Conservation (phyloP, 495 filamentous ascomycete genomes). For the Parathielavia appendiculata region DNA sequence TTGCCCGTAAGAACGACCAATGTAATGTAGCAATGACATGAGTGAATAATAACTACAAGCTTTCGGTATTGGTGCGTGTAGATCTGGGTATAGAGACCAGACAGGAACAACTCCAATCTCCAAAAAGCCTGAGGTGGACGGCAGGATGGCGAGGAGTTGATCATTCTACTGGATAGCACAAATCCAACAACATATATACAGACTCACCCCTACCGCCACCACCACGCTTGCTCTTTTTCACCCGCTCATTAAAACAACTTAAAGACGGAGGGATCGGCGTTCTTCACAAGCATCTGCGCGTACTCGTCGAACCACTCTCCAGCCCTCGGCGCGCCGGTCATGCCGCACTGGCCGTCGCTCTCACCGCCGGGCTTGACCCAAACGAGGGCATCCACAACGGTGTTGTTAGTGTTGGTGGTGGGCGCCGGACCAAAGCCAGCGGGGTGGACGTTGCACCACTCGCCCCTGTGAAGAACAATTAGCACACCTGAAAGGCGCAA, state of each 20-base stretch:
- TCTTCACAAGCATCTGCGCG: conserved; percentile 59
- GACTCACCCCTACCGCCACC: too few species aligned
- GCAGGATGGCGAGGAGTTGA: too few species aligned
- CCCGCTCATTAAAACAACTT: conserved; percentile 7
- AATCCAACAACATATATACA: too few species aligned
- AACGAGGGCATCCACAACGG: conserved; percentile 64
- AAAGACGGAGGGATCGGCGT: conserved; percentile 48
- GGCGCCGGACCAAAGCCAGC: conserved; percentile 64
- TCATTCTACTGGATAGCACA: too few species aligned
- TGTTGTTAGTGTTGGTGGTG: conserved; percentile 55
- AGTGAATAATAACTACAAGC: too few species aligned
- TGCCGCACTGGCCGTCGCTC: conserved; percentile 65
- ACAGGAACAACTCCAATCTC: too few species aligned
- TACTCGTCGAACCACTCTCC: conserved; percentile 69
- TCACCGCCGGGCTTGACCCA: conserved; percentile 79
- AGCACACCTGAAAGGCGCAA: background rate
- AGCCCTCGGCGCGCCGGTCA: conserved; percentile 57
- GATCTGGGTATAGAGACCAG: too few species aligned
- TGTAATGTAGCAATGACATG: too few species aligned
- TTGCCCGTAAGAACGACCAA: too few species aligned
- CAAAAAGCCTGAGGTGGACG: too few species aligned
- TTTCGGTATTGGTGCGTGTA: too few species aligned
- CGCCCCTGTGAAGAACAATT: conserved; percentile 41
- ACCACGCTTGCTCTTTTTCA: background rate
- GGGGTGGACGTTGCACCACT: conserved; percentile 72